Evolutionary conservation across 1,139 yeast species (phyloP).

Genomic region (Hyphopichia fennica): DNA sequence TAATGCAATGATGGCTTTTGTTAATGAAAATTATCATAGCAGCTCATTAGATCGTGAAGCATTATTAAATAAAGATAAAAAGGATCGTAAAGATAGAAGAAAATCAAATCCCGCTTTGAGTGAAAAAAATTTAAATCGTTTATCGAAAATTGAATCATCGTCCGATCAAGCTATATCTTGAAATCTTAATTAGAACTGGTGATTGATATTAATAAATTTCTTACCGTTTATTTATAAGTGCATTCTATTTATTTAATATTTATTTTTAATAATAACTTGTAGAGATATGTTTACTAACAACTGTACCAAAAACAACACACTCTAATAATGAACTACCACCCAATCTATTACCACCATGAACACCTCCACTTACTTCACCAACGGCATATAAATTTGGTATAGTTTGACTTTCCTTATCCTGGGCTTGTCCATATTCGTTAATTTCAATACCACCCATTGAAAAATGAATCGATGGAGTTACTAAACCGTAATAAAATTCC

Average conservation of each 20-base stretch:
- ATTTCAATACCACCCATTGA: conserved; percentile 43
- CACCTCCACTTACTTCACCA: conserved; percentile 42
- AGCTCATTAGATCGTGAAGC: conserved; percentile 22
- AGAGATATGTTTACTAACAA: conserved; percentile 14
- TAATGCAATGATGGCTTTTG: conserved; percentile 39
- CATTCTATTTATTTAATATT: not conserved
- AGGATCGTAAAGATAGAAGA: conserved; percentile 39
- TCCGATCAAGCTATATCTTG: not conserved
- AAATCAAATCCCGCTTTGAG: conserved; percentile 13
- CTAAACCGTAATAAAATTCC: conserved; percentile 28
- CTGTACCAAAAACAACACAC: conserved; percentile 39
- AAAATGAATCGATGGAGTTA: conserved; percentile 41
- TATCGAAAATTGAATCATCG: not conserved
- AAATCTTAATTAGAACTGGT: too few species aligned
- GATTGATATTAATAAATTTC: too few species aligned
- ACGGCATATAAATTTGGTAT: conserved; percentile 32
- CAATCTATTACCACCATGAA: conserved; percentile 39
- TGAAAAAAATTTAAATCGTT: conserved; percentile 1
- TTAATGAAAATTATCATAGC: conserved; percentile 13
- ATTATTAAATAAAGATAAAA: conserved; percentile 34
- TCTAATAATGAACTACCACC: conserved; percentile 41
- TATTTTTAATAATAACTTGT: not conserved
- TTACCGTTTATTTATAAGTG: not conserved
- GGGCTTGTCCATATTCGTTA: conserved; percentile 24
- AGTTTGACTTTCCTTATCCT: conserved; percentile 14